phyloP scores from a whole-genome alignment of 2,329 filamentous ascomycete genomes.

The Colletotrichum coccodes region DNA sequence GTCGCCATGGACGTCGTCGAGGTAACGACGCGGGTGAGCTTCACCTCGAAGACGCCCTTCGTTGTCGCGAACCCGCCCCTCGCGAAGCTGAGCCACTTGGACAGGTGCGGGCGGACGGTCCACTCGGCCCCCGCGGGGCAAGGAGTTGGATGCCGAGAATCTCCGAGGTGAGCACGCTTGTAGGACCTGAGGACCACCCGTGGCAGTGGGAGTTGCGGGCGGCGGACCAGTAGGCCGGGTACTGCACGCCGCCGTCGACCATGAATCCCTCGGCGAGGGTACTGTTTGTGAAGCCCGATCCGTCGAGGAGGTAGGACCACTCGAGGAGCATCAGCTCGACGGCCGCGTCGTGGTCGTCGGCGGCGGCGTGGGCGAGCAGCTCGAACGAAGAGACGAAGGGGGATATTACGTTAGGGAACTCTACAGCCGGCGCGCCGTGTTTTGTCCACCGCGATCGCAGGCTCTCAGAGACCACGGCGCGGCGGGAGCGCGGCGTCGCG shows the following conservation, averaged over 20 bases:
- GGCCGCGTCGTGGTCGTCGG: slow-evolving; percentile 46
- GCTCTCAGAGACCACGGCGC: slow-evolving; percentile 43
- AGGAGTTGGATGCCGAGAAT: slow-evolving; percentile 43
- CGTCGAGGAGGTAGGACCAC: slow-evolving; percentile 52
- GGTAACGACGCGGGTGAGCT: slow-evolving; percentile 35
- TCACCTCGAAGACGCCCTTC: slow-evolving; percentile 45
- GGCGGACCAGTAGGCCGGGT: slow-evolving; percentile 43
- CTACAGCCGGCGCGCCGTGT: slow-evolving; percentile 57
- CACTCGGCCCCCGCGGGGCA: slow-evolving; percentile 38
- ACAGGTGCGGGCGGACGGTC: slow-evolving; percentile 41
- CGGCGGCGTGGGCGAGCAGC: slow-evolving; percentile 47
- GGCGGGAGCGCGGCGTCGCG: slow-evolving; percentile 34
- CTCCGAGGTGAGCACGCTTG: slow-evolving; percentile 40
- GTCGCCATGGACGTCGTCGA: slow-evolving; percentile 16
- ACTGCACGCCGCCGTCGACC: slow-evolving; percentile 47
- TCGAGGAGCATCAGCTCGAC: slow-evolving; percentile 52
- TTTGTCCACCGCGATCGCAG: slow-evolving; percentile 52
- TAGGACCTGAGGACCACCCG: slow-evolving; percentile 48
- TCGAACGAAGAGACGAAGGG: slow-evolving; percentile 48
- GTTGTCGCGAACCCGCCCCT: slow-evolving; percentile 49
- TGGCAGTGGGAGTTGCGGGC: slow-evolving; percentile 48
- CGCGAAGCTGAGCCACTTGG: slow-evolving; percentile 45
- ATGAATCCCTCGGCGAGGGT: slow-evolving; percentile 54
- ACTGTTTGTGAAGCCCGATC: slow-evolving; percentile 51
- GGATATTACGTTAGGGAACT: slow-evolving; percentile 47